phyloP scores from a whole-genome alignment of 768 basidiomycete species.

The Termitomyces sp. region DNA sequence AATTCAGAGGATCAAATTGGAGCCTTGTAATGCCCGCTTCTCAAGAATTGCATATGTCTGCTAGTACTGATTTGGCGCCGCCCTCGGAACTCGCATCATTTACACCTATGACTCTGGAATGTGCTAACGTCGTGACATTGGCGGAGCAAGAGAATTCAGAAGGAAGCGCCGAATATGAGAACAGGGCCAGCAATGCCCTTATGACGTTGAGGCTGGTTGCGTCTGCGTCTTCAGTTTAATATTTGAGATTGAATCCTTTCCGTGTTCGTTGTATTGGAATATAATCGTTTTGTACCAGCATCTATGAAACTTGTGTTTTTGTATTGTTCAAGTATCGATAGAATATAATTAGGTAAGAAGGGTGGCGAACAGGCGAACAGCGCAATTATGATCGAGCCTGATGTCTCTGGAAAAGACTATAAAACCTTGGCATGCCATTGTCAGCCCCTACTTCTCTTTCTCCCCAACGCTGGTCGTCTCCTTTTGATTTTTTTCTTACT shows the following conservation, averaged over 20 bases:
- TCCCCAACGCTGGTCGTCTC: conserved; percentile 16
- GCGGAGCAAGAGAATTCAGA: conserved; percentile 1
- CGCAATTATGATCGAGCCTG: conserved; percentile 4
- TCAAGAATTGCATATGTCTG: neutral
- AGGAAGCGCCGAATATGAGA: neutral
- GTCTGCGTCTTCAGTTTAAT: neutral
- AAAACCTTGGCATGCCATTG: conserved; percentile 2
- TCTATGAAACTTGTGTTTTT: neutral
- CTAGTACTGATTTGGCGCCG: neutral
- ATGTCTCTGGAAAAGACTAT: neutral
- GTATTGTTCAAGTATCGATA: neutral
- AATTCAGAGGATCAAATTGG: conserved; percentile 14
- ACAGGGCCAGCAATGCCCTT: conserved; percentile 2
- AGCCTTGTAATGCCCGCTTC: conserved; percentile 10
- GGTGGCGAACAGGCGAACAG: neutral
- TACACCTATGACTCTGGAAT: conserved; percentile 6
- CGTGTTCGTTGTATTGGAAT: neutral
- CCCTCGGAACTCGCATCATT: conserved; percentile 4
- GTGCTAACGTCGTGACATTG: neutral
- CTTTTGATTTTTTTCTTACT: neutral
- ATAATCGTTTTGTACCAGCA: neutral
- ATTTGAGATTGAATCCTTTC: neutral
- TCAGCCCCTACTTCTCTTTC: conserved; percentile 15
- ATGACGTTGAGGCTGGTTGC: conserved; percentile 16
- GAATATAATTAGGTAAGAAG: no score